Evolutionary conservation across 2,329 filamentous ascomycete genomes (phyloP).

Genomic region (Acrocalymma vagum): DNA sequence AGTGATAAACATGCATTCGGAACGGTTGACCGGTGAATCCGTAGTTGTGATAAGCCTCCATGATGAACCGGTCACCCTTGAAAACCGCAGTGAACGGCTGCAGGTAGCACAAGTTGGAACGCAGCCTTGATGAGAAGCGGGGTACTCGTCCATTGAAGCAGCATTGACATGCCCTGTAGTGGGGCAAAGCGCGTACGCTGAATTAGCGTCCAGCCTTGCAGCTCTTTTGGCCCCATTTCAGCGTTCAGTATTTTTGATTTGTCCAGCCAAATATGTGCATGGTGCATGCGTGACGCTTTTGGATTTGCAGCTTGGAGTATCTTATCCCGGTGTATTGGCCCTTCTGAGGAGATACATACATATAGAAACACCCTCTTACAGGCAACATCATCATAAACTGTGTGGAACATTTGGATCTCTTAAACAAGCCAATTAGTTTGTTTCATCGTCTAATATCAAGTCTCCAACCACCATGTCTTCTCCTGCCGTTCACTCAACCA

Average conservation of each 20-base stretch:
- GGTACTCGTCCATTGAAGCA: not conserved
- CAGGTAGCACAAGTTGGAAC: slow-evolving; percentile 1
- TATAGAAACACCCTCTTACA: not conserved
- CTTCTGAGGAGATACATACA: not conserved
- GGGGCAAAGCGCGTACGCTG: slow-evolving; percentile 4
- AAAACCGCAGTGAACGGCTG: not conserved
- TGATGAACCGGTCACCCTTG: not conserved
- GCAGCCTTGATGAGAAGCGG: slow-evolving; percentile 1
- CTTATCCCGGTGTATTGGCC: not conserved
- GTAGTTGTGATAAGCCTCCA: too few species aligned
- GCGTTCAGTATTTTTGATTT: not conserved
- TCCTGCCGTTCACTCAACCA: not conserved
- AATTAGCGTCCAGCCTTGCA: slow-evolving; percentile 2
- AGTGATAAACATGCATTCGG: slow-evolving; percentile 1
- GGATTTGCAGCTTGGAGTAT: not conserved
- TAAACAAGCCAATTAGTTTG: too few species aligned
- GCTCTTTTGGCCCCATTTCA: not conserved
- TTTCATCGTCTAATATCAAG: not conserved
- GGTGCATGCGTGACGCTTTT: not conserved
- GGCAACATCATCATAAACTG: too few species aligned
- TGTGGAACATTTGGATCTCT: not conserved
- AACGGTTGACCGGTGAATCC: not conserved
- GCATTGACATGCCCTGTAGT: too few species aligned
- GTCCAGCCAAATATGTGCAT: not conserved
- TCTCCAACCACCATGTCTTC: not conserved